Percentiles rank a stretch among this genome's conserved stretches.
These are phyloP conservation scores for Fraxinus nigra DNA, from an alignment of 305 asterid genomes.

Conservation along the genomic window DNA sequence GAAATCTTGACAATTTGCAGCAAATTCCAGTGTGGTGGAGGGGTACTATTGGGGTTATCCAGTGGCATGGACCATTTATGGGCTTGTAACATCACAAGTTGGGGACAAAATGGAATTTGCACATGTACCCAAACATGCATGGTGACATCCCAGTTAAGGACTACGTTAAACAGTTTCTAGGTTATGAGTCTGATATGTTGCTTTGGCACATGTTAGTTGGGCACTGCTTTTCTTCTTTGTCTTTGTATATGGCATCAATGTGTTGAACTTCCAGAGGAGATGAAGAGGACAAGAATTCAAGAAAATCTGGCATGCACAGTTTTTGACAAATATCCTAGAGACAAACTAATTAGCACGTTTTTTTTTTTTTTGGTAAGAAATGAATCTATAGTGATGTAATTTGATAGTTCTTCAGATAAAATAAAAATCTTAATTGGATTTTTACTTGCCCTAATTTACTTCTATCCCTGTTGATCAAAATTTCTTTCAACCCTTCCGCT, in stretches of 20 bases:
- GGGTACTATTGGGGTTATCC: constrained; percentile 62
- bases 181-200: constrained; percentile 44
- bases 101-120: constrained; percentile 30
- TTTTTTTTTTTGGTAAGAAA: not conserved
- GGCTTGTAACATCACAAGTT: constrained; percentile 48
- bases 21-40: constrained; percentile 61
- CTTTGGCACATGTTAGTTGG: constrained; percentile 58
- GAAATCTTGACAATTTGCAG: constrained; percentile 23
- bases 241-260: constrained; percentile 52
- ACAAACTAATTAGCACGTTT: not conserved
- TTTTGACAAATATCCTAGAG: not conserved
- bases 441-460: not conserved
- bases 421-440: not conserved
- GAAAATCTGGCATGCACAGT: not conserved
- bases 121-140: constrained; percentile 26
- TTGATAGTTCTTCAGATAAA: not conserved
- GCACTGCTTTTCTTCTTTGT: constrained; percentile 48
- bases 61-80: constrained; percentile 56
- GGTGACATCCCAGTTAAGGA: constrained; percentile 35
- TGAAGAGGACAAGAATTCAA: not conserved
- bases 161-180: constrained; percentile 43
- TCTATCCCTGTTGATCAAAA: too few relatives aligned
- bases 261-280: constrained; percentile 54
- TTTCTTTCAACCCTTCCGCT: too few relatives aligned
- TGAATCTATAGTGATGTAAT: not conserved